These are phyloP conservation scores for Torulaspora microellipsoides DNA, from an alignment of 805 yeast genomes.

Conservation along the genomic window DNA sequence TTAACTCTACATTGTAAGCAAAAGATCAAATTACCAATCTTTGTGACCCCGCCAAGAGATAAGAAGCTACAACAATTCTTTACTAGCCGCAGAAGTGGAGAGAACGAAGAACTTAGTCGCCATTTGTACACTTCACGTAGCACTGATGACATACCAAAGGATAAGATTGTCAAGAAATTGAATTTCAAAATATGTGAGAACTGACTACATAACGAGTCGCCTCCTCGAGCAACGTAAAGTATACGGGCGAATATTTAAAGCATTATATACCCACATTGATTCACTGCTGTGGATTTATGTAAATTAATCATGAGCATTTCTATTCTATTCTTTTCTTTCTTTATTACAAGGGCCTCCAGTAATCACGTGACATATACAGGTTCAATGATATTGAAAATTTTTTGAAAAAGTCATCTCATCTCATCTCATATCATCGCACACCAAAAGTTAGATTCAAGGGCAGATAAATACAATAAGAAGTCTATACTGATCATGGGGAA, in stretches of 20 bases:
- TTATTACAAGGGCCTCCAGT: too few species aligned
- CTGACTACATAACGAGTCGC: background rate
- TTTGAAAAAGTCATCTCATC: conserved; percentile 11
- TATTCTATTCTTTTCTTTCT: too few species aligned
- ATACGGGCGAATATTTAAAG: too few species aligned
- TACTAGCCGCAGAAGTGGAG: conserved; percentile 1
- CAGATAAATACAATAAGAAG: background rate
- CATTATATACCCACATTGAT: too few species aligned
- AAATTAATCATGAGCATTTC: too few species aligned
- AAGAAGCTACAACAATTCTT: conserved; percentile 15
- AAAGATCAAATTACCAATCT: conserved; percentile 16
- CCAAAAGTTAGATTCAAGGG: background rate
- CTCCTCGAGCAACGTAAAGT: too few species aligned
- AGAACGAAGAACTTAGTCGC: background rate
- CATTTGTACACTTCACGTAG: conserved; percentile 11
- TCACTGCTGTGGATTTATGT: too few species aligned
- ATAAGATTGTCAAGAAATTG: conserved; percentile 22
- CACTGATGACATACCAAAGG: conserved; percentile 21
- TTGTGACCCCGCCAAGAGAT: conserved; percentile 25
- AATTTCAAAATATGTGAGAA: conserved; percentile 18
- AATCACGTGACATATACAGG: conserved; percentile 7
- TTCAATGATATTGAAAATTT: conserved; percentile 8
- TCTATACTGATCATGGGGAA: conserved; percentile 48
- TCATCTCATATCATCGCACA: conserved; percentile 10
- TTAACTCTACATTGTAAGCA: conserved; percentile 17